These are phyloP conservation scores for Gossypium longicalyx DNA, from an alignment of 345 rosid species.

Conservation along the genomic window DNA sequence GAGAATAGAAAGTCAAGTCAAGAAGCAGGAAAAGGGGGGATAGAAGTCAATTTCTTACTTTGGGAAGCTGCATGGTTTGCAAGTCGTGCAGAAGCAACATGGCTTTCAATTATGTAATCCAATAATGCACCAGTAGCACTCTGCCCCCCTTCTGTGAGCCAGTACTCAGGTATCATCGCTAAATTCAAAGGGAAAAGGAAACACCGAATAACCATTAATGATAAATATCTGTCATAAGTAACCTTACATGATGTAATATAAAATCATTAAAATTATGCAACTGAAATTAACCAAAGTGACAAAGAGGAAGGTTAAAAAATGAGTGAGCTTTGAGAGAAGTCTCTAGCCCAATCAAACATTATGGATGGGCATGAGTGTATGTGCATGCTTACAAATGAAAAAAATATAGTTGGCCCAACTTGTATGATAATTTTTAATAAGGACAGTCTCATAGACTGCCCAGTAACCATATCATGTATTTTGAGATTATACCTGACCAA, in stretches of 20 bases:
- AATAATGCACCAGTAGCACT: conserved; percentile 97
- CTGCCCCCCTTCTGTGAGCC: conserved; percentile 99
- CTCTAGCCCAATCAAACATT: conserved; percentile 4
- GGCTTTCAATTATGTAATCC: conserved; percentile 79
- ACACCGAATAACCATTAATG: conserved; percentile 4
- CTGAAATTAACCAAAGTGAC: background rate
- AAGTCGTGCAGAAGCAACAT: conserved; percentile 81
- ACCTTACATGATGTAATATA: background rate
- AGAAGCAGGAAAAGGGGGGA: background rate
- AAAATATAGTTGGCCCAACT: background rate
- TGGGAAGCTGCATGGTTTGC: conserved; percentile 90
- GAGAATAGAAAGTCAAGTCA: background rate
- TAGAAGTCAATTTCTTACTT: conserved; percentile 39
- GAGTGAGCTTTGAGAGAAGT: background rate
- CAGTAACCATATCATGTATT: background rate
- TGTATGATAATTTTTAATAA: background rate
- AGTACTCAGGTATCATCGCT: conserved; percentile 91
- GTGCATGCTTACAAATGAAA: background rate
- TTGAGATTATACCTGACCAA: conserved; percentile 76
- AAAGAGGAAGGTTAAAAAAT: background rate
- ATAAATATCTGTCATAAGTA: background rate
- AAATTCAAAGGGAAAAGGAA: conserved; percentile 19
- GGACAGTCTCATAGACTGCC: background rate
- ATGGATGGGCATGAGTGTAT: background rate
- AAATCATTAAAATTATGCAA: background rate